Base-by-base conservation (phyloP, 805 yeast genomes). In the Cyberlindnera xylosilytica region DNA sequence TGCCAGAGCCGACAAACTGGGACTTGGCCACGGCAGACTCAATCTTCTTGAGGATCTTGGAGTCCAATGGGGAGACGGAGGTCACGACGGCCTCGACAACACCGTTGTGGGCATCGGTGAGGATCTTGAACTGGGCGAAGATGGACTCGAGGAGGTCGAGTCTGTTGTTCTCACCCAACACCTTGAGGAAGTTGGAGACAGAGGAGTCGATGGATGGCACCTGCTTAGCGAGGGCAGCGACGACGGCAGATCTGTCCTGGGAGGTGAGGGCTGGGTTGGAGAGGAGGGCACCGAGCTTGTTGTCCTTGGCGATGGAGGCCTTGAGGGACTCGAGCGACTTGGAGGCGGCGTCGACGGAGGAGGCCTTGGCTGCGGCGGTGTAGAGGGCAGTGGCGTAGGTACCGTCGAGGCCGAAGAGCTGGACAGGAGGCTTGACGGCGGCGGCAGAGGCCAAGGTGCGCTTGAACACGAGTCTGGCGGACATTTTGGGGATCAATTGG, bases 321-420 rank as follows among this genome's bases (percentile, higher is more conserved):
- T 72, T 63, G 56, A 93, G 66, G 52, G 77, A 67, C 53, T 65
- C 65, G 59, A 93, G 79, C 32, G 90, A 79, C 60, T 73, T 72
- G 57, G 75, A 74, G 43, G 90, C 82, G 50, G 81, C 68, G 53
- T 82, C 91, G 56, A 89, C 71, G 9, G 87, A 73, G 27, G 95
- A 78, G 56, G 79, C 80, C 74, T 87, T 83, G 54, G 83, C 83
- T 44, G 98, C 83, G 18, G 98, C 97, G 42, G 90, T 74, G 79
- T 82, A 91, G 58, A 93, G 78, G 38, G 99, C 97, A 45, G 88
- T 78, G 56, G 98, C 99, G 69, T 91, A 91, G 52, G 98, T 89
- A 63, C 98, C 99, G 56, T 90, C 97, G 56, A 91, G 72, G 52
- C 98, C 98, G 61, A 78, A 91, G 65, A 91, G 77, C 77, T 89